These are phyloP conservation scores for Zymoseptoria ardabiliae DNA, from an alignment of 2,329 filamentous ascomycete genomes.

Conservation along the genomic window DNA sequence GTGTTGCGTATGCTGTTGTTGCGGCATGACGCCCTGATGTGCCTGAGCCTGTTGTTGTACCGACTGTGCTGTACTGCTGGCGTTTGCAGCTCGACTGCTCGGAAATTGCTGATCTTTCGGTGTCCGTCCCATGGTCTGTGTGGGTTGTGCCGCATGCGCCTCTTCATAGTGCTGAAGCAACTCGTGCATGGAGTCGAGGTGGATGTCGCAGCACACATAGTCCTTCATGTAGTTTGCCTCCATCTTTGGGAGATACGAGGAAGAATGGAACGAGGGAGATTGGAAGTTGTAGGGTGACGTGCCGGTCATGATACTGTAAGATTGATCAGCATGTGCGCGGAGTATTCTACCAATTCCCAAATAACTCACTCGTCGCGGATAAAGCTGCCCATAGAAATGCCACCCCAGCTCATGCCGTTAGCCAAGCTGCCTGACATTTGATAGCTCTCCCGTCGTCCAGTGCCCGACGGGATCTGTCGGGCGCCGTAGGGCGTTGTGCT, in stretches of 20 bases:
- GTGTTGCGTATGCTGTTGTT: conserved; percentile 12
- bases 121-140: conserved; percentile 33
- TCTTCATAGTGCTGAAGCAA: conserved; percentile 96
- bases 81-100: conserved; percentile 27
- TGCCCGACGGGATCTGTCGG: conserved; percentile 55
- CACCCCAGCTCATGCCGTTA: conserved; percentile 93
- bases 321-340: not conserved
- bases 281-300: conserved; percentile 84
- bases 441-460: conserved; percentile 51
- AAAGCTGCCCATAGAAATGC: conserved; percentile 91
- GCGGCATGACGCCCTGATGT: conserved; percentile 17
- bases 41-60: conserved; percentile 29
- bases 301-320: conserved; percentile 87
- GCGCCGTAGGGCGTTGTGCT: conserved; percentile 49
- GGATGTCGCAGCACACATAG: conserved; percentile 89
- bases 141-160: conserved; percentile 62
- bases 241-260: conserved; percentile 21
- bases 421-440: conserved; percentile 50
- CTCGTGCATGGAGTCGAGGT: conserved; percentile 85
- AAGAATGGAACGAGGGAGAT: conserved; percentile 78
- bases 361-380: conserved; percentile 90
- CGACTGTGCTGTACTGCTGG: conserved; percentile 28
- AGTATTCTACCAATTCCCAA: not conserved
- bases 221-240: conserved; percentile 98
- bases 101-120: conserved; percentile 32